A percentile compares a stretch with the other conserved stretches of the same genome.
Conservation (phyloP, 495 filamentous ascomycete genomes). For the Podospora anserina region DNA sequence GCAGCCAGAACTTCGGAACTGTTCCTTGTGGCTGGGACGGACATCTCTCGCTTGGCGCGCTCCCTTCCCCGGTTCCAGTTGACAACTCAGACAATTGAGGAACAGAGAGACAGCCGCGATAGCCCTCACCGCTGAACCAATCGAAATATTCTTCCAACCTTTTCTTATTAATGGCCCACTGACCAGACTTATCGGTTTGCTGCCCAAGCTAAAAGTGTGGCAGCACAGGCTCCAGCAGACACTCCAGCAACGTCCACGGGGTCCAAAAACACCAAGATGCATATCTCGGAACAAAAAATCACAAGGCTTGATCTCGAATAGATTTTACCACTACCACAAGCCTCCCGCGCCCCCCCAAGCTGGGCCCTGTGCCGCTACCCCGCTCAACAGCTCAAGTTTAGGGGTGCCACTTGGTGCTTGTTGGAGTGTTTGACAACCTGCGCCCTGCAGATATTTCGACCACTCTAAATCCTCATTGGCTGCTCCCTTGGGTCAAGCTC, state of each 20-base stretch:
- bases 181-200: not conserved
- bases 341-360: not conserved
- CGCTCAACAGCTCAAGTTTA: not conserved
- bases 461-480: conserved; percentile 36
- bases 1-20: too few relatives aligned
- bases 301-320: not conserved
- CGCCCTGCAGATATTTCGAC: not conserved
- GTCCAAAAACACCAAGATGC: not conserved
- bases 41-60: not conserved
- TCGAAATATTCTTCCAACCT: not conserved
- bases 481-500: conserved; percentile 6
- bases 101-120: not conserved
- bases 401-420: not conserved
- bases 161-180: not conserved
- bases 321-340: not conserved
- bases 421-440: not conserved
- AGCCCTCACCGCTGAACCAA: not conserved
- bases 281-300: not conserved
- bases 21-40: not conserved
- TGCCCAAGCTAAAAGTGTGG: not conserved
- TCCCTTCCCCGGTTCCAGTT: not conserved
- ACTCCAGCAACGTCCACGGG: not conserved
- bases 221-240: not conserved
- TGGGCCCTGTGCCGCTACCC: not conserved
- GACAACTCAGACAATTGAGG: not conserved